Conservation (phyloP, 2,329 filamentous ascomycete species). For the Capronia coronata region DNA sequence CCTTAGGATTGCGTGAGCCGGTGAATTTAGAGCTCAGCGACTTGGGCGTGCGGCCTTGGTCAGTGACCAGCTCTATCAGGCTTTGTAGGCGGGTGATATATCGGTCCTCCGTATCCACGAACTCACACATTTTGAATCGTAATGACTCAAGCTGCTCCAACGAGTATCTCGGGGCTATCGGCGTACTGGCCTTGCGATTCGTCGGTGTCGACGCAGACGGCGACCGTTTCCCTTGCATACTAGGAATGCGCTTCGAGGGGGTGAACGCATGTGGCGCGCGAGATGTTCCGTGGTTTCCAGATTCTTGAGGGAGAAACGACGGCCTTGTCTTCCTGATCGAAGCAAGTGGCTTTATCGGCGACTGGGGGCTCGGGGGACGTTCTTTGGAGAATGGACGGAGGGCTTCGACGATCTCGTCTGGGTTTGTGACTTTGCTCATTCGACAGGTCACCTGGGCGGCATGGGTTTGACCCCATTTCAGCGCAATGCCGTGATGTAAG, state of each 20-base stretch:
- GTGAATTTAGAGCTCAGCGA: constrained; percentile 63
- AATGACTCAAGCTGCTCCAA: constrained; percentile 81
- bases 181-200: constrained; percentile 64
- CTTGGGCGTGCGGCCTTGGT: constrained; percentile 63
- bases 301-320: constrained; percentile 24
- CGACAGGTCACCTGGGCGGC: constrained; percentile 81
- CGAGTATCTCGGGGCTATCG: constrained; percentile 76
- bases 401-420: constrained; percentile 63
- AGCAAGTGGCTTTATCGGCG: constrained; percentile 20
- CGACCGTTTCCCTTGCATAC: constrained; percentile 17
- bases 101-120: constrained; percentile 87
- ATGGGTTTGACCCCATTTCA: constrained; percentile 61
- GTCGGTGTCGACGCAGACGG: constrained; percentile 22
- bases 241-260: constrained; percentile 23
- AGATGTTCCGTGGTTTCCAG: constrained; percentile 2
- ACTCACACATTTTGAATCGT: constrained; percentile 79
- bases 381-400: constrained; percentile 43
- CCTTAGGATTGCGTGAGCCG: constrained; percentile 24
- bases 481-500: constrained; percentile 21
- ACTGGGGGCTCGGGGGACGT: constrained; percentile 20
- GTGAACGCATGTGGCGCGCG: constrained; percentile 16
- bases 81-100: constrained; percentile 86
- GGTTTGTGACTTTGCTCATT: constrained; percentile 76
- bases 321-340: constrained; percentile 28
- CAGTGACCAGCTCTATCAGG: constrained; percentile 71